These are phyloP conservation scores for Komagataea norvegica DNA, from an alignment of 1,139 yeast species.

Conservation along the genomic window DNA sequence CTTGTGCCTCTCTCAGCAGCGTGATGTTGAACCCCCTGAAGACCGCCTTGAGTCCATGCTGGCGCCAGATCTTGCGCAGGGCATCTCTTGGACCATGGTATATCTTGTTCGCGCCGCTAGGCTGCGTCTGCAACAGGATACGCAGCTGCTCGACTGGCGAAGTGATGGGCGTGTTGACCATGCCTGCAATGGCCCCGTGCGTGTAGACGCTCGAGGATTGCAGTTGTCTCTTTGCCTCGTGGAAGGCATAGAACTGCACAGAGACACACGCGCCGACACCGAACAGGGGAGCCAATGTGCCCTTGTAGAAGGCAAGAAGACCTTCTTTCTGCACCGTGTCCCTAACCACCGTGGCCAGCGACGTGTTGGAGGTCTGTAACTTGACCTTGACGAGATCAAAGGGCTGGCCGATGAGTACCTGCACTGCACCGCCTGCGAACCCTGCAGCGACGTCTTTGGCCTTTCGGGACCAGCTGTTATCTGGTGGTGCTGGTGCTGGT, in stretches of 20 bases:
- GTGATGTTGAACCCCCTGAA: conserved; percentile 73
- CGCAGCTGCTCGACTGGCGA: conserved; percentile 75
- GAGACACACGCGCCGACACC: conserved; percentile 95
- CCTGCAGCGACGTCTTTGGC: conserved; percentile 83
- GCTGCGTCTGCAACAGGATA: conserved; percentile 62
- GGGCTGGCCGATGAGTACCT: conserved; percentile 91
- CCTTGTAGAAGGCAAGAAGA: conserved; percentile 76
- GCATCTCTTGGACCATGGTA: conserved; percentile 47
- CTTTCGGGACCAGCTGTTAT: conserved; percentile 41
- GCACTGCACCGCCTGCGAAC: conserved; percentile 91
- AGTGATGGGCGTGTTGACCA: conserved; percentile 66
- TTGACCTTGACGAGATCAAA: conserved; percentile 93
- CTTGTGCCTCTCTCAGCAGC: conserved; percentile 64
- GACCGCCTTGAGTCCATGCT: conserved; percentile 69
- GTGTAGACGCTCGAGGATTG: conserved; percentile 52
- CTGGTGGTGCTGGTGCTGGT: conserved; percentile 5
- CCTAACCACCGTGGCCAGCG: conserved; percentile 71
- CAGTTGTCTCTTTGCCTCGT: conserved; percentile 65
- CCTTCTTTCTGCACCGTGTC: conserved; percentile 74
- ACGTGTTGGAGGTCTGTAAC: conserved; percentile 76
- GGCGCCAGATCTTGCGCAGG: conserved; percentile 39
- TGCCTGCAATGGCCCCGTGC: conserved; percentile 77
- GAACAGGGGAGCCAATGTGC: conserved; percentile 77
- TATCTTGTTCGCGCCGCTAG: conserved; percentile 31
- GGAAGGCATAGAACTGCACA: conserved; percentile 80